phyloP scores from a whole-genome alignment of 2,329 filamentous ascomycete genomes.

The Eurotiales sp. region DNA sequence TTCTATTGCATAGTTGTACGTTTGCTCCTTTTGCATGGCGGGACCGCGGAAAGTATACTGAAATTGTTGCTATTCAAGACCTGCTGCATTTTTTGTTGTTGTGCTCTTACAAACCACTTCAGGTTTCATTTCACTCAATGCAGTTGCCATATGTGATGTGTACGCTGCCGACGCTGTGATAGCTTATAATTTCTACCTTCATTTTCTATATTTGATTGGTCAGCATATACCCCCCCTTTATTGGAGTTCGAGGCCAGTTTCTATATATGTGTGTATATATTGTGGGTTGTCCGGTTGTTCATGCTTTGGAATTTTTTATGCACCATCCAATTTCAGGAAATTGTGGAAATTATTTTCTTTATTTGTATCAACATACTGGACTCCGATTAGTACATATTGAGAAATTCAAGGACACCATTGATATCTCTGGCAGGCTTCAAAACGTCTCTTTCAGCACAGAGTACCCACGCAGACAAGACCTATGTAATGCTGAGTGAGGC shows the following conservation, averaged over 20 bases:
- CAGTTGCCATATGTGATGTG: neutral
- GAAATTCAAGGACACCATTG: neutral
- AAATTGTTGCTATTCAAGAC: too few species aligned
- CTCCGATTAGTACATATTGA: neutral
- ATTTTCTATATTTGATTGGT: neutral
- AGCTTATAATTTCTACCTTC: neutral
- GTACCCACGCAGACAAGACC: too few species aligned
- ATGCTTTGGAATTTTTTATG: neutral
- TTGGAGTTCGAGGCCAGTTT: neutral
- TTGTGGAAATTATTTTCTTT: too few species aligned
- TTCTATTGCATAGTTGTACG: too few species aligned
- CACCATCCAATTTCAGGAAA: too few species aligned
- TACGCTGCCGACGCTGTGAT: neutral
- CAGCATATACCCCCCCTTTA: constrained; percentile 12
- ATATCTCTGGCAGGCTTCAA: too few species aligned
- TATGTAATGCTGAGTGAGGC: too few species aligned
- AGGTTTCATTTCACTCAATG: neutral
- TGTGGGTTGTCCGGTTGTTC: neutral
- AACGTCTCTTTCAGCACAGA: too few species aligned
- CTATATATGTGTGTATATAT: neutral
- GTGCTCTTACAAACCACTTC: too few species aligned
- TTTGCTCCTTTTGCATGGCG: constrained; percentile 1
- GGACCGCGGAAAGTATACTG: neutral
- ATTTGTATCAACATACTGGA: neutral
- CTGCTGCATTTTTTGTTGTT: too few species aligned